Base-by-base conservation (phyloP, 1,139 yeast genomes). In the Trichomonascaceae sp. region DNA sequence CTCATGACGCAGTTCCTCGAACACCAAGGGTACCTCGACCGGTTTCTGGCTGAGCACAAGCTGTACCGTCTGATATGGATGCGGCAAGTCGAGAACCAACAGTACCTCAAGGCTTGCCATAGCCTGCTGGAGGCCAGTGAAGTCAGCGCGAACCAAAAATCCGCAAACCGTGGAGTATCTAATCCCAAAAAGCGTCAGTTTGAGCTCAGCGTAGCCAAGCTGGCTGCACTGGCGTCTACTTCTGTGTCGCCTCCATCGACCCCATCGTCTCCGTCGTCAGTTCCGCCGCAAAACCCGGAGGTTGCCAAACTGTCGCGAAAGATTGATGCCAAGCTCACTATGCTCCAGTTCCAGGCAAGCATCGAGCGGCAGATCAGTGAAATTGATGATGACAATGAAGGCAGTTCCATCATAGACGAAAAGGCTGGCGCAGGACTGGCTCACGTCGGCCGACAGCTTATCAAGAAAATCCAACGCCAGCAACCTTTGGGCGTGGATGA, bases 1-100 rank as follows among this genome's bases (percentile, higher is more conserved):
- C 51, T 84, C 28, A 59, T 84, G 31, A 59, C 67, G 13, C 72
- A 69, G 25, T 78, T 77, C 50, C 70, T 74, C 9, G 65, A 69
- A 28, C 71, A 73, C 44, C 61, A 67, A 27, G 54, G 57, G 3
- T 69, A 60, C 44, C 57, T 82, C 37, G 61, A 67, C 22, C 54
- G 57, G 41, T 85, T 74, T 48, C 69, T 84, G 39, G 46, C 54
- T 34, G 62, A 67, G 27, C 52, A 63, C 4, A 63, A 67, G 38
- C 70, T 74, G 33, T 69, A 72, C 3, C 59, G 66, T 29, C 67
- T 82, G 30, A 67, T 85, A 1, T 85, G 96, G 96, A 76, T 84
- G 26, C 67, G 73, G 38, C 70, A 77, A 37, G 54, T 82, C 14
- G 51, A 70, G 26, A 71, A 67, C 42, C 62, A 59, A 3, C 62